Evolutionary conservation across 768 basidiomycete genomes (phyloP), one percentile per base, ranked within the genome.

Genomic region (Leccinellum albellum): DNA sequence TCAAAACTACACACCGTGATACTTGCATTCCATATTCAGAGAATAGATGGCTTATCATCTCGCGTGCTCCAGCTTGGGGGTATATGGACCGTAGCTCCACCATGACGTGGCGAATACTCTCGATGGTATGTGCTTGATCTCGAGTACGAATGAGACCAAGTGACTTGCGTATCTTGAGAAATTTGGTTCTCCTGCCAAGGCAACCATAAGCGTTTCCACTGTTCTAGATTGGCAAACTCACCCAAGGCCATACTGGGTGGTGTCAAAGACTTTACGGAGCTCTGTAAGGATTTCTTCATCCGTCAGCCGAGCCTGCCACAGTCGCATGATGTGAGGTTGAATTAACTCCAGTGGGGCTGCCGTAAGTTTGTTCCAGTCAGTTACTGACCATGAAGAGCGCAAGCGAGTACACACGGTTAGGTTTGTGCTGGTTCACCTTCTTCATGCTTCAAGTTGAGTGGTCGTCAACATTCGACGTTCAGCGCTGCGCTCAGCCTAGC

Each of bases 1-100:
- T 7, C 15, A 44, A 44, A 21, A 21, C 17, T 44, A 15, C 45
- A 13, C n/a, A 46, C 14, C 24, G 45, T 46, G 45, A 46, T 23
- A 46, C 45, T 13, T 13, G 10, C 45, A 46, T 46, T 21, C 17
- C 15, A 23, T 52, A 35, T 12, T 61, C 53, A 28, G 51, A 49
- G 31, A 57, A 57, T 0, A 61, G 1, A 1, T 57, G 33, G 10
- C 49, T 52, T 1, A 33, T 6, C 50, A 61, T 57, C 14, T 61
- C 53, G 2, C 17, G 40, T 1, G 23, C 9, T 1, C 60, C 50
- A 21, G 53, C 45, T 13, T 54, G 24, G 3, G 53, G 60, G 17
- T 57, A 61, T 13, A 52, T 49, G 1, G 6, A 0, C 0, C 17
- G 50, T 1, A 61, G 46, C 14, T 54, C 45, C 1, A 51, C 9